Evolutionary conservation across 2,329 filamentous ascomycete species (phyloP).

Genomic region (Canariomyces notabilis): DNA sequence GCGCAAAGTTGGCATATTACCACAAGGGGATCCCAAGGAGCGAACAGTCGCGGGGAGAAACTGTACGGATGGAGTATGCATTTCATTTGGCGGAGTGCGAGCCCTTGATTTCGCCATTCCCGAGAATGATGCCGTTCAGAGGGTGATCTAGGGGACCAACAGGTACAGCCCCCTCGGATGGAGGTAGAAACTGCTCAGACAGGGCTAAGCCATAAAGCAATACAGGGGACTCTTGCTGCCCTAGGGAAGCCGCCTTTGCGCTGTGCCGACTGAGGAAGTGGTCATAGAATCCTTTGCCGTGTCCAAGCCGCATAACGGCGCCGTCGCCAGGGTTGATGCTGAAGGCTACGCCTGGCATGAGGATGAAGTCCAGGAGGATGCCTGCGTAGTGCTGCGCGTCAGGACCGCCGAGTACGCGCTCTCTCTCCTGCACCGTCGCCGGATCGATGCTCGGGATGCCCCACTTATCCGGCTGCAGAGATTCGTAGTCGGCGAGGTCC

Average conservation of each 20-base stretch:
- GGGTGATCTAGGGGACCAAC: constrained; percentile 71
- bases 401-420: constrained; percentile 66
- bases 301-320: constrained; percentile 71
- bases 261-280: constrained; percentile 76
- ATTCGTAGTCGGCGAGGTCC: constrained; percentile 71
- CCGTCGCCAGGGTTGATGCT: constrained; percentile 53
- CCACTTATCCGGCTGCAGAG: constrained; percentile 76
- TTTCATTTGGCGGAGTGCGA: constrained; percentile 23
- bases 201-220: constrained; percentile 73
- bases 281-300: constrained; percentile 97
- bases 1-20: constrained; percentile 1
- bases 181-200: constrained; percentile 72
- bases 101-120: constrained; percentile 57
- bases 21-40: constrained; percentile 15
- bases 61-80: constrained; percentile 39
- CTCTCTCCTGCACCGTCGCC: constrained; percentile 58
- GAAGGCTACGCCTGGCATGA: constrained; percentile 92
- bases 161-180: constrained; percentile 61
- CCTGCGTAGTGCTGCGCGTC: constrained; percentile 40
- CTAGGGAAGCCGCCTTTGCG: constrained; percentile 37
- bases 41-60: constrained; percentile 32
- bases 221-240: constrained; percentile 36
- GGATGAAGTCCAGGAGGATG: constrained; percentile 70
- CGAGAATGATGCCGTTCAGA: constrained; percentile 72
- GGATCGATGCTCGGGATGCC: constrained; percentile 82